phyloP scores from a whole-genome alignment of 1,284 basidiomycete genomes.

The Leccinum colubrinum region DNA sequence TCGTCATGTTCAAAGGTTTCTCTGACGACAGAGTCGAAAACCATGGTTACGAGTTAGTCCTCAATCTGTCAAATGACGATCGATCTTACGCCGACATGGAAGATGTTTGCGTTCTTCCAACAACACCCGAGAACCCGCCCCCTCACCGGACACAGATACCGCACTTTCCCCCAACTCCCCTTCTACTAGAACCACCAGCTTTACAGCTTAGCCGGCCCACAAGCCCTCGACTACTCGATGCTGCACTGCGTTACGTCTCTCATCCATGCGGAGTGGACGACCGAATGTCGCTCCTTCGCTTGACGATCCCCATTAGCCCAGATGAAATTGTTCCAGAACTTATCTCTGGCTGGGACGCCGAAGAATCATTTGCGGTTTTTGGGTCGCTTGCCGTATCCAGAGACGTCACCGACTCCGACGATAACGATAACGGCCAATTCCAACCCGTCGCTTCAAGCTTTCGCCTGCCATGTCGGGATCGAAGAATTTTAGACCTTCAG shows the following conservation, averaged over 20 bases:
- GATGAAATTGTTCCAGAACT: conserved; percentile 31
- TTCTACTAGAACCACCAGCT: neutral
- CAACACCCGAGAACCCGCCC: conserved; percentile 6
- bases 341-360: conserved; percentile 32
- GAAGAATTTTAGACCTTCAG: neutral
- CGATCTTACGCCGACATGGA: neutral
- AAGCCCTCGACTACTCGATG: conserved; percentile 11
- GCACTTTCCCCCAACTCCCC: neutral
- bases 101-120: neutral
- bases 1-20: conserved; percentile 9
- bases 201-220: neutral
- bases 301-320: conserved; percentile 42
- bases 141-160: neutral
- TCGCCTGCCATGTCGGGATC: conserved; percentile 2
- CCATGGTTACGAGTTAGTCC: conserved; percentile 7
- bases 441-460: conserved; percentile 8
- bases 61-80: conserved; percentile 11
- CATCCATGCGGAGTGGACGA: conserved; percentile 42
- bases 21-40: conserved; percentile 6
- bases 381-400: conserved; percentile 7
- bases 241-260: conserved; percentile 23
- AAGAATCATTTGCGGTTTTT: conserved; percentile 24
- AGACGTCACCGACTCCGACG: neutral
- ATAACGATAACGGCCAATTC: conserved; percentile 16
- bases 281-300: conserved; percentile 36